phyloP scores from a whole-genome alignment of 768 basidiomycete species.

The Boletus rubropictus region DNA sequence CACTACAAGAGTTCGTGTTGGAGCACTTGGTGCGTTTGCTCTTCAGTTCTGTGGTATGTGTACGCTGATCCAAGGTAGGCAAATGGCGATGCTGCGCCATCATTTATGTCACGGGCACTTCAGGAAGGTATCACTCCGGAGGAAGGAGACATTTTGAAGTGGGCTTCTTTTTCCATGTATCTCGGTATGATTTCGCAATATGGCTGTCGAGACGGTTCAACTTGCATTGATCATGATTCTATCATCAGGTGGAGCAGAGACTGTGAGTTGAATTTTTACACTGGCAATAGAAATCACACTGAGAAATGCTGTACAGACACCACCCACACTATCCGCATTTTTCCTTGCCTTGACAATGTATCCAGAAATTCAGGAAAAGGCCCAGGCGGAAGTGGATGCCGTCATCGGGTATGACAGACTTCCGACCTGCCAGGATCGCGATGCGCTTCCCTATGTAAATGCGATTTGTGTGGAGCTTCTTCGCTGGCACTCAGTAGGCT shows the following conservation, averaged over 20 bases:
- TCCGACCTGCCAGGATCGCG: constrained; percentile 9
- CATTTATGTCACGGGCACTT: constrained; percentile 12
- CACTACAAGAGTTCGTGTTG: constrained; percentile 7
- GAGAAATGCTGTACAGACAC: constrained; percentile 1
- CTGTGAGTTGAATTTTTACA: constrained; percentile 22
- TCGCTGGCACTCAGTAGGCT: neutral
- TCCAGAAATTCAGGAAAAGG: constrained; percentile 5
- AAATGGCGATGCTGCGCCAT: constrained; percentile 7
- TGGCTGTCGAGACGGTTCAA: neutral
- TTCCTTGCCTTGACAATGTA: constrained; percentile 17
- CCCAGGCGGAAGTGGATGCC: constrained; percentile 12
- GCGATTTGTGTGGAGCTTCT: constrained; percentile 15
- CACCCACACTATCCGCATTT: constrained; percentile 8
- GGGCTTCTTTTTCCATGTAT: constrained; percentile 16
- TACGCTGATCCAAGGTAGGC: neutral
- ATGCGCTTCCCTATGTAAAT: constrained; percentile 13
- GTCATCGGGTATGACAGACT: constrained; percentile 10
- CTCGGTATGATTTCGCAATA: constrained; percentile 3
- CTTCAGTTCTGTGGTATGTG: neutral
- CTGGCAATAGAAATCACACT: neutral
- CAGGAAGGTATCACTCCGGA: constrained; percentile 4
- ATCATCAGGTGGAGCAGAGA: constrained; percentile 24
- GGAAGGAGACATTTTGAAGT: constrained; percentile 13
- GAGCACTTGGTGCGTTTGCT: constrained; percentile 11
- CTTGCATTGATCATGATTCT: neutral